Evolutionary conservation across 768 basidiomycete genomes (phyloP).

Genomic region (Cystoderma amianthinum): DNA sequence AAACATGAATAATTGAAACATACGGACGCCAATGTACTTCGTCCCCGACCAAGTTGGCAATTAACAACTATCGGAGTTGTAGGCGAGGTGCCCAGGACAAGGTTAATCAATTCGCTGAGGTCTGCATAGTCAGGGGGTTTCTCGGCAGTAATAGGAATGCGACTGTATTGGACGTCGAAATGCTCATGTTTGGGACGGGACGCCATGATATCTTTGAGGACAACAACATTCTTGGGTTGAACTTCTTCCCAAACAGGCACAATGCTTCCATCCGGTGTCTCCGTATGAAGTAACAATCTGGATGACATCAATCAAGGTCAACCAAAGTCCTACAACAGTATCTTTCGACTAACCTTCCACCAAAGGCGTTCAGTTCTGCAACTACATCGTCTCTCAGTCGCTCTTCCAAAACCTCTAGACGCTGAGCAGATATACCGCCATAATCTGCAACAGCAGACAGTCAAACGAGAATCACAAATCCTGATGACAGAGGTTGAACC

Average conservation of each 20-base stretch:
- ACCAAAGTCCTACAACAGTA: not conserved
- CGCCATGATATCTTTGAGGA: slow-evolving; percentile 86
- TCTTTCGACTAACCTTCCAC: slow-evolving; percentile 53
- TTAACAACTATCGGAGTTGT: slow-evolving; percentile 87
- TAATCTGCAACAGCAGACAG: slow-evolving; percentile 59
- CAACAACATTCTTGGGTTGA: slow-evolving; percentile 58
- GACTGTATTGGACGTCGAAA: slow-evolving; percentile 68
- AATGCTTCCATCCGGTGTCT: slow-evolving; percentile 80
- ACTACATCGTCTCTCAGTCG: slow-evolving; percentile 84
- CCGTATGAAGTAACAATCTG: slow-evolving; percentile 85
- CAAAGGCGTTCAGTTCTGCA: slow-evolving; percentile 75
- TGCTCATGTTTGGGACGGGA: slow-evolving; percentile 35
- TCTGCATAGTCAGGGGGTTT: slow-evolving; percentile 70
- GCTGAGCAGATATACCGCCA: slow-evolving; percentile 87
- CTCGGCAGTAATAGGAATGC: slow-evolving; percentile 93
- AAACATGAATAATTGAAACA: slow-evolving; percentile 17
- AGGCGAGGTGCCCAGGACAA: slow-evolving; percentile 63
- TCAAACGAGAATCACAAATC: no score
- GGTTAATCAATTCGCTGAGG: slow-evolving; percentile 69
- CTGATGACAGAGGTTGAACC: slow-evolving; percentile 38
- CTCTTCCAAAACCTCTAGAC: slow-evolving; percentile 88
- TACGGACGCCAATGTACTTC: slow-evolving; percentile 88
- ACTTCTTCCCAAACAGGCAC: slow-evolving; percentile 96
- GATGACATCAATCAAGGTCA: not conserved
- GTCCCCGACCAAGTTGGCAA: slow-evolving; percentile 89